Evolutionary conservation across 1,139 yeast species (phyloP).

Genomic region (Saccharomyces hybrid): DNA sequence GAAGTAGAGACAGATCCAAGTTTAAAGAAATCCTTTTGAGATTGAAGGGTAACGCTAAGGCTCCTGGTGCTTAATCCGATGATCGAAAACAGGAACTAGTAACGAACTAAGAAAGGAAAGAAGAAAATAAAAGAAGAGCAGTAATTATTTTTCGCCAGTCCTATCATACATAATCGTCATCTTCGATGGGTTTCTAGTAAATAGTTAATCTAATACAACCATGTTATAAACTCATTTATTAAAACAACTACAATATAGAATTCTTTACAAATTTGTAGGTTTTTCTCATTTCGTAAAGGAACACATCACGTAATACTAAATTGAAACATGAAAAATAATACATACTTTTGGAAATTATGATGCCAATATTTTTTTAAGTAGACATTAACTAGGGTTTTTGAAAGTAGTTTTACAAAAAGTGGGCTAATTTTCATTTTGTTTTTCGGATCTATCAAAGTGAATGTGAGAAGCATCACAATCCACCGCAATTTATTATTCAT

Average conservation of each 20-base stretch:
- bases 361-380: neutral
- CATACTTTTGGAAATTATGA: neutral
- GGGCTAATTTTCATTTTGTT: neutral
- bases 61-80: slow-evolving; percentile 56
- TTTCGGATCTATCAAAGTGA: neutral
- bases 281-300: neutral
- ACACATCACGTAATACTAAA: neutral
- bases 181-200: neutral
- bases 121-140: neutral
- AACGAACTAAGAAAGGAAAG: neutral
- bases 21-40: slow-evolving; percentile 60
- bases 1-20: slow-evolving; percentile 58
- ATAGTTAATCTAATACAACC: neutral
- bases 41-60: slow-evolving; percentile 60
- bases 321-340: neutral
- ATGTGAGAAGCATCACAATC: neutral
- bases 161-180: neutral
- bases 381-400: neutral
- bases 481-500: neutral
- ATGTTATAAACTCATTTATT: neutral
- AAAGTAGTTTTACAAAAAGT: neutral
- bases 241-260: neutral
- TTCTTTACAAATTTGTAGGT: neutral
- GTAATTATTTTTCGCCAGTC: neutral
- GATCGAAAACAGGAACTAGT: neutral